These are phyloP conservation scores for Globisporangium heterothallicum DNA, from an alignment of 352 stramenopile species.

Conservation along the genomic window DNA sequence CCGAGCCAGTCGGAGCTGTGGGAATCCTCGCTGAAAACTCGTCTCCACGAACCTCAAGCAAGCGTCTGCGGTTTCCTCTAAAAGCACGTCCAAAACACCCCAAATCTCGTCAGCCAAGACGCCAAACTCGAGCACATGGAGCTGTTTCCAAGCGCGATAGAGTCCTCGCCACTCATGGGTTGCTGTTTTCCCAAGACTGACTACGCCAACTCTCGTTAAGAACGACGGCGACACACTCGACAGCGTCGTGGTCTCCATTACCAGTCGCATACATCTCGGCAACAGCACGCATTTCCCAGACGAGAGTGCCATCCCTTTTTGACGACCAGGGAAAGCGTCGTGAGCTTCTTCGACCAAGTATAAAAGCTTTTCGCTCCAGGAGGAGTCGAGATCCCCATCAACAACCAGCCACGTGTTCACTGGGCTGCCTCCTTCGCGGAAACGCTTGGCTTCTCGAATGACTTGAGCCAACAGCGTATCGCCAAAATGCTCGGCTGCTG, in stretches of 20 bases:
- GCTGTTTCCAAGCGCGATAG: constrained; percentile 43
- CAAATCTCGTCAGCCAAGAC: constrained; percentile 30
- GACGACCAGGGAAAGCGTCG: constrained; percentile 8
- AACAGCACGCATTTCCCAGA: constrained; percentile 33
- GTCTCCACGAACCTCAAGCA: constrained; percentile 33
- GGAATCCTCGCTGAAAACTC: constrained; percentile 27
- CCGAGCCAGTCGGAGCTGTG: constrained; percentile 12
- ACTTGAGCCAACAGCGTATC: constrained; percentile 35
- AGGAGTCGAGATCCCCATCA: constrained; percentile 43
- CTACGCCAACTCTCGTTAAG: constrained; percentile 32
- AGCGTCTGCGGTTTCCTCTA: constrained; percentile 38
- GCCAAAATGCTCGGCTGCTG: constrained; percentile 9
- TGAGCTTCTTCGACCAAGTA: constrained; percentile 22
- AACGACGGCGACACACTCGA: constrained; percentile 47
- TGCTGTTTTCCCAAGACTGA: constrained; percentile 22
- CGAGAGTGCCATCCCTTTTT: constrained; percentile 26
- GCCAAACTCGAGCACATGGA: constrained; percentile 22
- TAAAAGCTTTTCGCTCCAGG: constrained; percentile 50
- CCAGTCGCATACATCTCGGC: constrained; percentile 29
- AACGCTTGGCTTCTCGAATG: constrained; percentile 40
- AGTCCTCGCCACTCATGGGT: constrained; percentile 19
- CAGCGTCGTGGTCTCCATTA: constrained; percentile 53
- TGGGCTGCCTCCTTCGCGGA: constrained; percentile 8
- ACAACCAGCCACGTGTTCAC: constrained; percentile 59
- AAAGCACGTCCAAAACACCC: constrained; percentile 27